Evolutionary conservation across 73 alveolate genomes (phyloP), one percentile per base, ranked within the genome.

Genomic region (Symbiodinium natans): DNA sequence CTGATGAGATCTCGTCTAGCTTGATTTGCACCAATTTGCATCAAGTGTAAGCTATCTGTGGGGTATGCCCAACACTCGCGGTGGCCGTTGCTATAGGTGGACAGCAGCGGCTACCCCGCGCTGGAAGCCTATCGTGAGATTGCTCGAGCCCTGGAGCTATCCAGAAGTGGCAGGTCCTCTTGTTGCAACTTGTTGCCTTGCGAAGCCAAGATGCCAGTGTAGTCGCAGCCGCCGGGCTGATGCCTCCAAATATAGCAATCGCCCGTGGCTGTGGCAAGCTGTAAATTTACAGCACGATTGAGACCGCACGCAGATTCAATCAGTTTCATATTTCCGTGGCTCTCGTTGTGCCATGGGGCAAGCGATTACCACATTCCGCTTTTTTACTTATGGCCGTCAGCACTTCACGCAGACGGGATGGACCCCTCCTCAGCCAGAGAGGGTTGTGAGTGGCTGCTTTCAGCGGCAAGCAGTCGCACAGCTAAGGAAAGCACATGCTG

Each of bases 371-470:
- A 89, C 95, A 5, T 89, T 63, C 46, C 95, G 95, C 27, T 87
- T 87, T 80, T 89, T 63, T 80, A 89, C 75, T 41, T 77, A 89
- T 38, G 95, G 95, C 46, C 63, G 86, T 29, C 74, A 89, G 86
- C 95, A 89, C 74, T 89, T 89, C 34, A 89, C 95, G 27, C 95
- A 89, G 36, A 89, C 95, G 33, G 95, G 95, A 71, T 89, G 95
- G 95, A 19, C 29, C 43, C 84, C 42, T 74, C 84, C 84, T n/a
- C 43, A n/a, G 19, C 31, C 11, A 43, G 31, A 4, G 29, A 13
- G 17, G 84, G 19, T 74, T 74, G 40, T 74, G n/a, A 8, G 9
- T 15, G 25, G 46, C 36, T 68, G 39, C 33, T 48, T 48, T 25
- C 33, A 19, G 36, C 29, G 15, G 77, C 6, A 13, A 13, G 77